phyloP scores from a whole-genome alignment of 2,329 filamentous ascomycete species.

The Phaeosphaeria sp. region DNA sequence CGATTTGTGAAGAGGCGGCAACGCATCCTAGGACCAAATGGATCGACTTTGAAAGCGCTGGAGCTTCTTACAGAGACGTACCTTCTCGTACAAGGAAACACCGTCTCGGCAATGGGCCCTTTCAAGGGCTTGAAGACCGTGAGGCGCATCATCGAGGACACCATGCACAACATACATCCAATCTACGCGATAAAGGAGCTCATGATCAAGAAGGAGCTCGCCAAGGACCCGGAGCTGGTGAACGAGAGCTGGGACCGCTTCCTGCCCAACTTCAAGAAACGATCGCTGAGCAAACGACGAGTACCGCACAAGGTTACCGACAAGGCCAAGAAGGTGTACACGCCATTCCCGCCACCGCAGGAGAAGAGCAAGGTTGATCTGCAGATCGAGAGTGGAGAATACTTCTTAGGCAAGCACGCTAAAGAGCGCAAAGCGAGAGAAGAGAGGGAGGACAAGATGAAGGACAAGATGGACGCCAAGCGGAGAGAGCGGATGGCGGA shows the following conservation, averaged over 20 bases:
- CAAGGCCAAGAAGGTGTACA: constrained; percentile 94
- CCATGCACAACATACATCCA: constrained; percentile 92
- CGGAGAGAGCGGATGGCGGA: constrained; percentile 83
- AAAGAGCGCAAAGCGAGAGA: constrained; percentile 84
- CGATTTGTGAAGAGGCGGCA: constrained; percentile 94
- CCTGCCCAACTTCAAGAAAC: constrained; percentile 95
- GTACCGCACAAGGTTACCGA: constrained; percentile 86
- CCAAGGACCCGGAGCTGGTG: constrained; percentile 84
- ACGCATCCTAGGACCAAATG: constrained; percentile 87
- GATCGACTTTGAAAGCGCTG: constrained; percentile 90
- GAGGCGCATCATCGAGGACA: constrained; percentile 83
- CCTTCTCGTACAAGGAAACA: constrained; percentile 95
- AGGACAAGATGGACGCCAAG: constrained; percentile 86
- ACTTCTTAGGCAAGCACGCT: constrained; percentile 90
- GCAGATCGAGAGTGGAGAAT: constrained; percentile 98
- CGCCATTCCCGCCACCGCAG: constrained; percentile 92
- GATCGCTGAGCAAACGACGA: constrained; percentile 82
- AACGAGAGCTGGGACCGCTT: constrained; percentile 96
- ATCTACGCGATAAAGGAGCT: constrained; percentile 94
- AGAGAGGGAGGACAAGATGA: constrained; percentile 83
- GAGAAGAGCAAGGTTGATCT: constrained; percentile 99
- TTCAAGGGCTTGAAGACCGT: constrained; percentile 95
- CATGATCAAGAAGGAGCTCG: constrained; percentile 92
- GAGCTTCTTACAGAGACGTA: constrained; percentile 88
- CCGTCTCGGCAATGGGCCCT: constrained; percentile 87